Conservation (phyloP, 2,329 filamentous ascomycete species). For the Pseudophaeomoniella oleicola region DNA sequence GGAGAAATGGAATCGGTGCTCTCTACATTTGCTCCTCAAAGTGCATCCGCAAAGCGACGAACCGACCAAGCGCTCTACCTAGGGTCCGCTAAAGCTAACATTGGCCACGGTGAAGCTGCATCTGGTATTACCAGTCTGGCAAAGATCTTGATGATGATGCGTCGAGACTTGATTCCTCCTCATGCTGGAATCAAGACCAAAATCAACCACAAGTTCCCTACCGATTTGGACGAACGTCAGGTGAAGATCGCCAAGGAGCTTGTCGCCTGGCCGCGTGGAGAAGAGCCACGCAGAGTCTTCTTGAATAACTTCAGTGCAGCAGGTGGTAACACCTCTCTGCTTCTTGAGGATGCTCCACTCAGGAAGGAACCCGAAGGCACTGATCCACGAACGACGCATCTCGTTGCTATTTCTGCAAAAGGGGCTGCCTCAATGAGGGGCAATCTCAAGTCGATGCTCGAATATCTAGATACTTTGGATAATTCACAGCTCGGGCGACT, state of each 20-base stretch:
- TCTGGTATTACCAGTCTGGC: constrained; percentile 32
- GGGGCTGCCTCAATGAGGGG: constrained; percentile 23
- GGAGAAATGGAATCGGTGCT: constrained; percentile 70
- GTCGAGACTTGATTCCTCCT: constrained; percentile 44
- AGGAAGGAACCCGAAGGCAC: neutral
- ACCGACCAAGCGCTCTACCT: constrained; percentile 39
- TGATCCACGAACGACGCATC: constrained; percentile 39
- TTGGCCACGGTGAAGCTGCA: constrained; percentile 34
- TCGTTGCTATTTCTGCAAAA: constrained; percentile 44
- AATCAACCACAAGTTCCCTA: constrained; percentile 32
- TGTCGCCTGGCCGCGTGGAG: constrained; percentile 17
- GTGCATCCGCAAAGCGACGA: constrained; percentile 20
- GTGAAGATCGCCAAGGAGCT: constrained; percentile 24
- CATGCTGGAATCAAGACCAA: constrained; percentile 47
- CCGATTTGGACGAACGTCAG: constrained; percentile 21
- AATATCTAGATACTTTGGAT: constrained; percentile 37
- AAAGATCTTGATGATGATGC: constrained; percentile 49
- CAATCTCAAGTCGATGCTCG: constrained; percentile 40
- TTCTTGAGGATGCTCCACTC: constrained; percentile 19
- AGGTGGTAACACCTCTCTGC: constrained; percentile 48
- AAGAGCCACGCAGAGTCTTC: constrained; percentile 24
- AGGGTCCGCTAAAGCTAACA: constrained; percentile 49
- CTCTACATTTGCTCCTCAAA: constrained; percentile 42
- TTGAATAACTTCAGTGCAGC: constrained; percentile 60
- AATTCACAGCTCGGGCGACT: constrained; percentile 32